A percentile compares a stretch with the other conserved stretches of the same genome.
These are phyloP conservation scores for Mitragyna speciosa DNA, from an alignment of 257 asterid species.

Conservation along the genomic window DNA sequence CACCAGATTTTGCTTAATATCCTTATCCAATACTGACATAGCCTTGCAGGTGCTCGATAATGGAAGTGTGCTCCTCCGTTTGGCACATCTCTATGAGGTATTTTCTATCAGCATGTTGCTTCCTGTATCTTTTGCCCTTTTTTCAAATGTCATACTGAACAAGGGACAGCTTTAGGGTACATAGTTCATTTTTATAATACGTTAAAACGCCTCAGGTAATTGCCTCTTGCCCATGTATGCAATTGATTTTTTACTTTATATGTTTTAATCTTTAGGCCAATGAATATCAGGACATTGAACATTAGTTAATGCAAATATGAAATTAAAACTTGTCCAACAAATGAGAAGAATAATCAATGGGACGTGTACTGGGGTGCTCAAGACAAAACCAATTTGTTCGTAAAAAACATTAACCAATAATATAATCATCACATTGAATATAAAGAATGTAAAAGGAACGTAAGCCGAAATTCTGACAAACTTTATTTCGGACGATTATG, in stretches of 20 bases:
- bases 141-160: neutral
- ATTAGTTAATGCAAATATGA: neutral
- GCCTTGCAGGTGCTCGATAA: conserved; percentile 55
- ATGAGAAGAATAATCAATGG: neutral
- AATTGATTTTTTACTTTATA: too few species aligned
- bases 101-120: conserved; percentile 1
- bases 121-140: neutral
- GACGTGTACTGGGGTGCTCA: neutral
- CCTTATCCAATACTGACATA: conserved; percentile 16
- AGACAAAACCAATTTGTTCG: neutral
- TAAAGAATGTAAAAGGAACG: neutral
- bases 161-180: neutral
- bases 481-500: too few species aligned
- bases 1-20: neutral
- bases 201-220: neutral
- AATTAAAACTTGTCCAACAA: neutral
- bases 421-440: neutral
- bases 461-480: neutral
- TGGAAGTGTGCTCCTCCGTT: conserved; percentile 65
- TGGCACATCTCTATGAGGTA: conserved; percentile 89
- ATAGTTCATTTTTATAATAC: neutral
- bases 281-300: neutral
- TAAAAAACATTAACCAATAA: neutral
- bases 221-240: neutral
- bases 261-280: neutral